Conservation (phyloP, 2,329 filamentous ascomycete genomes). For the Fusarium sp. region DNA sequence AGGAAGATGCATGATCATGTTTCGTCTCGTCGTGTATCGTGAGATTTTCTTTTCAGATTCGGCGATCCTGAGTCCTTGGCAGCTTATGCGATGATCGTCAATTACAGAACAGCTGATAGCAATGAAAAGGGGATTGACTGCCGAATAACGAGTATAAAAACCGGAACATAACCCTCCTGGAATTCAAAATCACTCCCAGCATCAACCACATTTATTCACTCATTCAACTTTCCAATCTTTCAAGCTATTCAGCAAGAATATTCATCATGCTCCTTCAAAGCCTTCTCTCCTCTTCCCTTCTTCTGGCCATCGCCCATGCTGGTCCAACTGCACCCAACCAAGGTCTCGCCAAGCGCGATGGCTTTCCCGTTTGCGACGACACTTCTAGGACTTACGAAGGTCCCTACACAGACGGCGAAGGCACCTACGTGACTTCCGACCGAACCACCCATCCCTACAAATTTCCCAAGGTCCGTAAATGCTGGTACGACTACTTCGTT, state of each 20-base stretch:
- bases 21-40: not conserved
- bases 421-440: slow-evolving; percentile 8
- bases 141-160: not conserved
- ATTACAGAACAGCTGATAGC: no score
- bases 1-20: not conserved
- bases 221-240: not conserved
- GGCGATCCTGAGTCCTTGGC: not conserved
- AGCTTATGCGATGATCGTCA: not conserved
- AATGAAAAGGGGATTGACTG: rapidly evolving
- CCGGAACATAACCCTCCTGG: not conserved
- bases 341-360: not conserved
- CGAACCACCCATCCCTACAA: slow-evolving; percentile 5
- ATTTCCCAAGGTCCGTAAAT: slow-evolving; percentile 7
- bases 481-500: slow-evolving; percentile 14
- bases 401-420: not conserved
- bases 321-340: not conserved
- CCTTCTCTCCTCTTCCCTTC: not conserved
- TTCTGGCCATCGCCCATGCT: not conserved
- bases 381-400: not conserved
- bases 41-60: not conserved
- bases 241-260: rapidly evolving
- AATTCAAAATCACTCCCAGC: not conserved
- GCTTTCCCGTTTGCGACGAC: not conserved
- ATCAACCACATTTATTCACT: not conserved
- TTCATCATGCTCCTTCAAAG: not conserved